Evolutionary conservation across 345 rosid genomes (phyloP).

Genomic region (Angophora floribunda): DNA sequence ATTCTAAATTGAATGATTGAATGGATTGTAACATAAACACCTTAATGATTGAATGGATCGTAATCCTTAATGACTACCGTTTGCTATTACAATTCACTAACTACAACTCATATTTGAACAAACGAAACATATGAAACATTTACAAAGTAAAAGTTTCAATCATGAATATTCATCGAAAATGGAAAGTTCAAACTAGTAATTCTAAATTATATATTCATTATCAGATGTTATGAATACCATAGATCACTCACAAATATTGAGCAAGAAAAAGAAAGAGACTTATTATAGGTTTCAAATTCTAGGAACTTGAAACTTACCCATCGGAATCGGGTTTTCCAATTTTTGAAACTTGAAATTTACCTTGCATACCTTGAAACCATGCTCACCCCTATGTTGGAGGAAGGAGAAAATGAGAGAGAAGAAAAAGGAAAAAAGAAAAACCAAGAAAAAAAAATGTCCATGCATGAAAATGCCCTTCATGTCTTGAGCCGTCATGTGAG

Average conservation of each 20-base stretch:
- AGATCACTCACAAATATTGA: too few relatives aligned
- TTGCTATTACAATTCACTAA: fast-evolving
- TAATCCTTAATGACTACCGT: fast-evolving
- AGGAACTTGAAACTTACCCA: fast-evolving
- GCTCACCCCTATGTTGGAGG: background rate
- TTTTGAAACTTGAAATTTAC: too few relatives aligned
- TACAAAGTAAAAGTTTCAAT: too few relatives aligned
- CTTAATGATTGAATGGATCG: fast-evolving
- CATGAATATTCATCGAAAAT: fast-evolving
- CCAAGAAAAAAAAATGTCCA: background rate
- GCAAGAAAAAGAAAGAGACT: too few relatives aligned
- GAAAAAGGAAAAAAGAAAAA: too few relatives aligned
- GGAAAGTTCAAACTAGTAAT: fast-evolving
- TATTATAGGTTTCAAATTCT: fast-evolving
- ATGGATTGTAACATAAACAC: too few relatives aligned
- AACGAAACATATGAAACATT: too few relatives aligned
- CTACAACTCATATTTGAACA: fast-evolving
- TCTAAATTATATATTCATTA: too few relatives aligned
- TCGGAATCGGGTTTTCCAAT: fast-evolving
- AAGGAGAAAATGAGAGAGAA: background rate
- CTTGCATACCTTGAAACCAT: fast-evolving
- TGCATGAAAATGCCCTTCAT: background rate
- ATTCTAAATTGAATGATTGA: too few relatives aligned
- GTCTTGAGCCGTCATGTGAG: fast-evolving
- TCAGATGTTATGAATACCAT: too few relatives aligned